A percentile compares a stretch with the other conserved stretches of the same genome.
Evolutionary conservation across 345 rosid genomes (phyloP).

Genomic region (Firmiana major): DNA sequence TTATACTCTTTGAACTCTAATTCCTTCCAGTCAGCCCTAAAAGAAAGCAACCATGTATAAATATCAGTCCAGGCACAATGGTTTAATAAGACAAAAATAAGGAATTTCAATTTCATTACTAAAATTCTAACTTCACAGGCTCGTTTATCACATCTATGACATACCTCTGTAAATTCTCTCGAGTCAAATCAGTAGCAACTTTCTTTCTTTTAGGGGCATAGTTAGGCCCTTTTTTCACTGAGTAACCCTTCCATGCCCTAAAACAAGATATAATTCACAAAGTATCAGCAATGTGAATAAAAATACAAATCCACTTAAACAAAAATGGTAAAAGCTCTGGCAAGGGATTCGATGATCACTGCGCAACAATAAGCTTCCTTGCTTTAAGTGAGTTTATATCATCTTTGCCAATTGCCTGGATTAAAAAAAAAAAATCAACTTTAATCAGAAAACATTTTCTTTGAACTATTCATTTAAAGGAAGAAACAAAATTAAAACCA

Average conservation of each 20-base stretch:
- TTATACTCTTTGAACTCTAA: constrained; percentile 89
- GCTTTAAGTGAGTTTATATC: constrained; percentile 60
- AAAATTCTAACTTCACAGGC: neutral
- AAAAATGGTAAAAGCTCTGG: neutral
- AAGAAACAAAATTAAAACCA: neutral
- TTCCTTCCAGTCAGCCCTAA: constrained; percentile 84
- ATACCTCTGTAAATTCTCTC: constrained; percentile 84
- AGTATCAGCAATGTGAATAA: neutral
- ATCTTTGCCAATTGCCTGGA: constrained; percentile 59
- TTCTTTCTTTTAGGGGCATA: constrained; percentile 80
- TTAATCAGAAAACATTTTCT: neutral
- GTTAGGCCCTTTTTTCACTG: constrained; percentile 67
- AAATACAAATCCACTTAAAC: neutral
- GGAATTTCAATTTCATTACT: neutral
- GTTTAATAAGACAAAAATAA: neutral
- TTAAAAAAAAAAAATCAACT: constrained; percentile 14
- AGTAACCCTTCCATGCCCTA: constrained; percentile 87
- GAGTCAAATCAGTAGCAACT: constrained; percentile 80
- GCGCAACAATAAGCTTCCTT: constrained; percentile 71
- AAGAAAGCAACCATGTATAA: neutral
- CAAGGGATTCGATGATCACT: constrained; percentile 34
- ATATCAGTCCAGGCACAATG: neutral
- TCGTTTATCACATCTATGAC: no score
- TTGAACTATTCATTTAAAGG: no score
- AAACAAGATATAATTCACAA: constrained; percentile 6